Base-by-base conservation (phyloP, 108 stramenopile genomes). In the Chaetoceros tenuissimus region DNA sequence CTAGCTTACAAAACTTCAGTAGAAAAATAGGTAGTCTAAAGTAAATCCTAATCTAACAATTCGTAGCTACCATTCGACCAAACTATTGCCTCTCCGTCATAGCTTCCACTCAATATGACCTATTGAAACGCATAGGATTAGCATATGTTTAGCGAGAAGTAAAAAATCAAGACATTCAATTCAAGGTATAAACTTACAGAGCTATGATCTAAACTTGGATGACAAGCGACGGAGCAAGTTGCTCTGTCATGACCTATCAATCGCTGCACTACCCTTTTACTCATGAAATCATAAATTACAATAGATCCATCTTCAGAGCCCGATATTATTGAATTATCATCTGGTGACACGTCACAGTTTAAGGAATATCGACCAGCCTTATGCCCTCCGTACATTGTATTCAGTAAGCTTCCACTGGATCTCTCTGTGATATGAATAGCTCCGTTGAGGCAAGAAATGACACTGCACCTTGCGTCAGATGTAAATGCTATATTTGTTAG, bases 301-400 rank as follows among this genome's bases (percentile, higher is more conserved):
- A 75, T 78, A 25, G 57, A 49, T 28, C 86, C 86, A 67, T 81
- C 77, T 67, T 92, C 90, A 18, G 79, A 80, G 23, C 87, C 87
- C 13, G 69, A 64, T 1, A 89, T 34, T 26, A 84, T 34, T 29
- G 64, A 71, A 8, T 66, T 31, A 71, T 87, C 89, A 49, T 82
- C 60, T n/a, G 84, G 75, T 29, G 83, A 69, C n/a, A 92, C 58
- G 20, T 55, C 73, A 47, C 80, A 81, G 47, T 71, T 66, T 61
- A 87, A 48, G 30, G 72, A 74, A 62, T 84, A 92, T 20, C 77
- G 71, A 8, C 77, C 80, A 43, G 83, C 68, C 45, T 57, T 62
- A 49, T 92, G 90, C 62, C 52, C 28, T 5, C 57, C 55, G 13
- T 55, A 24, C 51, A 62, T 68, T 8, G 77, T 75, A 53, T 81